These are phyloP conservation scores for Trichosanthes cucumerina DNA, from an alignment of 306 rosid species.

Conservation along the genomic window DNA sequence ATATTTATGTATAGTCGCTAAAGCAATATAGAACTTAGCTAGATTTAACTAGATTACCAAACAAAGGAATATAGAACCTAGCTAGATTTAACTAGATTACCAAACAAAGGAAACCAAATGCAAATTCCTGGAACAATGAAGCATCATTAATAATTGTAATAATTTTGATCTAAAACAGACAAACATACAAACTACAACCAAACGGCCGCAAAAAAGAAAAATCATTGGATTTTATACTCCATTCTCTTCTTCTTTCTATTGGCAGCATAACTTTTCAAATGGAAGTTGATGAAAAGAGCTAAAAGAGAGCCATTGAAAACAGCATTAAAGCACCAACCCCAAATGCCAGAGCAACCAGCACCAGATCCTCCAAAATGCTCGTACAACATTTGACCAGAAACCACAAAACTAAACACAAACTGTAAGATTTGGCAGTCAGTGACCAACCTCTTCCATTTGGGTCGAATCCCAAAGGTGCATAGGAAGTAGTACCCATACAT, in stretches of 20 bases:
- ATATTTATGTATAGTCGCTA: neutral
- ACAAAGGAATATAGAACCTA: neutral
- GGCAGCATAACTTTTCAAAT: constrained; percentile 46
- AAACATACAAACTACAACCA: neutral
- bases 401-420: constrained; percentile 60
- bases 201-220: neutral
- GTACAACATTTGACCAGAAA: constrained; percentile 47
- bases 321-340: constrained; percentile 78
- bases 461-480: constrained; percentile 42
- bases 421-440: constrained; percentile 77
- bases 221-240: neutral
- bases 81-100: neutral
- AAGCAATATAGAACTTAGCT: neutral
- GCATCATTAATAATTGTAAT: neutral
- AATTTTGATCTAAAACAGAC: neutral
- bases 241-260: constrained; percentile 8
- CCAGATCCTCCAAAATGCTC: constrained; percentile 39
- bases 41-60: neutral
- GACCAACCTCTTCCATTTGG: constrained; percentile 67
- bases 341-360: constrained; percentile 63
- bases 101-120: neutral
- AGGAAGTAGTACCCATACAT: constrained; percentile 78
- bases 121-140: neutral
- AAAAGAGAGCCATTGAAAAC: constrained; percentile 65
- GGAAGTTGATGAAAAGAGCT: constrained; percentile 59